Conservation (phyloP, 345 rosid species). For the Citrus trifoliata region DNA sequence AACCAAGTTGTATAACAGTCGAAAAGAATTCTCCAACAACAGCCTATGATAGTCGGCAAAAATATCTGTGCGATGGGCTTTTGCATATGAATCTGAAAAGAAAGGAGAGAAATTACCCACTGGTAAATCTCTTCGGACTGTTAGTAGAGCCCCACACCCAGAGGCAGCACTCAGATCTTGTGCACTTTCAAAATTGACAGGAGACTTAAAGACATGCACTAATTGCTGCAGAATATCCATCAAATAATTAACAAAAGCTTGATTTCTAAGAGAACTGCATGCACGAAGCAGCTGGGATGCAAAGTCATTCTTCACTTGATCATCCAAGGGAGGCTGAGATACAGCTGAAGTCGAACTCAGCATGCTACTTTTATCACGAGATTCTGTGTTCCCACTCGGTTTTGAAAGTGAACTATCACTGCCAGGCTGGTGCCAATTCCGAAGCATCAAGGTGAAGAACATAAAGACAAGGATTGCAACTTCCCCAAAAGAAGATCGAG, state of each 20-base stretch:
- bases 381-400: slow-evolving; percentile 48
- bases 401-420: slow-evolving; percentile 52
- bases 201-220: slow-evolving; percentile 79
- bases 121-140: slow-evolving; percentile 87
- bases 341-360: slow-evolving; percentile 45
- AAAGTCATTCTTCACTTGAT: slow-evolving; percentile 78
- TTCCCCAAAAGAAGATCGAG: slow-evolving; percentile 82
- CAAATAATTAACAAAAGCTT: slow-evolving; percentile 81
- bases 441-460: slow-evolving; percentile 99
- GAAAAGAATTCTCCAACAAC: slow-evolving; percentile 87
- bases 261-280: slow-evolving; percentile 77
- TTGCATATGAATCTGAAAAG: slow-evolving; percentile 98
- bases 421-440: slow-evolving; percentile 99
- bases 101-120: slow-evolving; percentile 95
- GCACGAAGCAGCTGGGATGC: slow-evolving; percentile 81
- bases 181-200: slow-evolving; percentile 53
- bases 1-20: slow-evolving; percentile 82
- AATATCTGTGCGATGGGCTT: slow-evolving; percentile 79
- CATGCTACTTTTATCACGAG: slow-evolving; percentile 55
- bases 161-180: slow-evolving; percentile 69
- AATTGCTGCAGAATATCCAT: slow-evolving; percentile 97
- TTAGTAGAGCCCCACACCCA: slow-evolving; percentile 91
- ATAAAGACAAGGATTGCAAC: slow-evolving; percentile 88
- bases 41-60: slow-evolving; percentile 92
- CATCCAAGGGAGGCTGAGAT: slow-evolving; percentile 60